Percentiles rank a stretch among this genome's conserved stretches.
Conservation (phyloP, 1,139 yeast genomes). For the Lodderomyces jiufengensis region DNA sequence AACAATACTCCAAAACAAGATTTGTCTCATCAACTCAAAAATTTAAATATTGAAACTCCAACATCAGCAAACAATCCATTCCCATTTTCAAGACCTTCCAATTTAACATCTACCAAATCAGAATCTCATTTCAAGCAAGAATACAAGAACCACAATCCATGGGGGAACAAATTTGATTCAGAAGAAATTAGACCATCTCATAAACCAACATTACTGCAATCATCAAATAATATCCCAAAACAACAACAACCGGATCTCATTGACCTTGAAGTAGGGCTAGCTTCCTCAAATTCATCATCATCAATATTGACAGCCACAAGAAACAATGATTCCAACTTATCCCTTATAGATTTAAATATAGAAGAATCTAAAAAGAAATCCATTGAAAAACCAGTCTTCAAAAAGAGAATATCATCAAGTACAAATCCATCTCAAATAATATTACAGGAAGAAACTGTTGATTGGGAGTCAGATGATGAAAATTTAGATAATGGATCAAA, state of each 20-base stretch:
- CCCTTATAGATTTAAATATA: slow-evolving; percentile 34
- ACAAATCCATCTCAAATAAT: slow-evolving; percentile 32
- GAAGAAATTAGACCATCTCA: too few species aligned
- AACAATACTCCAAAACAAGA: background rate
- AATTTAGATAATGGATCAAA: slow-evolving; percentile 35
- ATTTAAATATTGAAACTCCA: background rate
- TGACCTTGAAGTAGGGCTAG: slow-evolving; percentile 39
- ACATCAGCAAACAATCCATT: slow-evolving; percentile 11
- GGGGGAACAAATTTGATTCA: slow-evolving; percentile 21
- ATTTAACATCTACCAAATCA: slow-evolving; percentile 14
- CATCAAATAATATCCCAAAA: background rate
- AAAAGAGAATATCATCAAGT: slow-evolving; percentile 30
- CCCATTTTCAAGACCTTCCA: slow-evolving; percentile 8
- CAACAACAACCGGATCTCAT: slow-evolving; percentile 22
- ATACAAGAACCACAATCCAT: slow-evolving; percentile 22
- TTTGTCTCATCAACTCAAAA: background rate
- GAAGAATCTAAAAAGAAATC: slow-evolving; percentile 13
- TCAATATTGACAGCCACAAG: slow-evolving; percentile 16
- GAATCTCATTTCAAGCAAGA: slow-evolving; percentile 7
- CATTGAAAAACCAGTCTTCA: slow-evolving; percentile 25
- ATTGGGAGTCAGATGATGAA: slow-evolving; percentile 49
- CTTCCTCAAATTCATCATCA: slow-evolving; percentile 28
- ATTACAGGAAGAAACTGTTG: slow-evolving; percentile 45
- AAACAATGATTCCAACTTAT: slow-evolving; percentile 19
- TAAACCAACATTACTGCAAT: too few species aligned